Conservation (phyloP, 352 stramenopile species). For the Phytophthora aleatoria region DNA sequence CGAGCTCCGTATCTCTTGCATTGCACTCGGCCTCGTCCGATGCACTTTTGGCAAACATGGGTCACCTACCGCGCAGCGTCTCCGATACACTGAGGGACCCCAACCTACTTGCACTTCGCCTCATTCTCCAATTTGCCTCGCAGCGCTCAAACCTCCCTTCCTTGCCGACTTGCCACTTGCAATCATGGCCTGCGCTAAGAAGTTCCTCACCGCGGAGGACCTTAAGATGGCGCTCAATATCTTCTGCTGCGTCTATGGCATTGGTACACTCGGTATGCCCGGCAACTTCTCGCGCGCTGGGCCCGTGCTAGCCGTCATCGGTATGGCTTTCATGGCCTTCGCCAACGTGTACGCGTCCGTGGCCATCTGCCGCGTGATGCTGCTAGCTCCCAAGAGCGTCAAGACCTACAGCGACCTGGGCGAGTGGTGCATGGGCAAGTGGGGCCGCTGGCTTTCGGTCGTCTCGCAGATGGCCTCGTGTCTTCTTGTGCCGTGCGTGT, state of each 20-base stretch:
- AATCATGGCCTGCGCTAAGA: constrained; percentile 20
- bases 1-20: constrained; percentile 22
- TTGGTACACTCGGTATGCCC: constrained; percentile 28
- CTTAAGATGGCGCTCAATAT: constrained; percentile 32
- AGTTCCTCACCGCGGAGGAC: constrained; percentile 21
- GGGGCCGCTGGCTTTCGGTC: constrained; percentile 44
- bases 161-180: neutral
- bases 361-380: constrained; percentile 35
- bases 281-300: constrained; percentile 27
- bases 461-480: constrained; percentile 44
- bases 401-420: constrained; percentile 45
- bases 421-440: constrained; percentile 38
- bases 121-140: neutral
- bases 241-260: constrained; percentile 8
- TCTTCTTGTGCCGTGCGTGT: constrained; percentile 32
- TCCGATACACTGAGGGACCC: neutral
- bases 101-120: neutral
- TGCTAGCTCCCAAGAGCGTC: constrained; percentile 30
- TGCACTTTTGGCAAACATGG: constrained; percentile 5
- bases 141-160: neutral
- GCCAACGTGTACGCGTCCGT: constrained; percentile 48
- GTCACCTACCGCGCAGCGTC: neutral
- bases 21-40: neutral
- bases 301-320: constrained; percentile 30
- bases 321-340: constrained; percentile 45